phyloP scores from a whole-genome alignment of 176 grass and related monocot genomes.

The Rhipidocladum racemiflorum region DNA sequence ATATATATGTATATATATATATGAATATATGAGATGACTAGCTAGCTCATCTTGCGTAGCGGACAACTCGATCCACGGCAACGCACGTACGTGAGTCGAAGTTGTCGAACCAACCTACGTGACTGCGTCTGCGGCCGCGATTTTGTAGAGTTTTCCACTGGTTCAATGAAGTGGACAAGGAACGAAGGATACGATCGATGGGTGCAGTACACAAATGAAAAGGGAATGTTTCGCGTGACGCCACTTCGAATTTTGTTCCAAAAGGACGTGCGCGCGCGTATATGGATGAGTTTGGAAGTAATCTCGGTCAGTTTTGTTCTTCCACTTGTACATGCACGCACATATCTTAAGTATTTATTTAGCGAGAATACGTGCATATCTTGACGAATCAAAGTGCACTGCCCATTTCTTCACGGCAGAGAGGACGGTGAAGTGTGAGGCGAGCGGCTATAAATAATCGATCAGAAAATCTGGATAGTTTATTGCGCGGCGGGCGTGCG shows the following conservation, averaged over 20 bases:
- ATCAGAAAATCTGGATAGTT: no score
- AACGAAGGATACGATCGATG: neutral
- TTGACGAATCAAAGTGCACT: slow-evolving; percentile 35
- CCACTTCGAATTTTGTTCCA: neutral
- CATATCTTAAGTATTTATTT: slow-evolving; percentile 30
- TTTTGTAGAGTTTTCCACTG: neutral
- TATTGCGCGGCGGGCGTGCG: neutral
- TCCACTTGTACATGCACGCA: neutral
- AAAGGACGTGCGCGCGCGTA: neutral
- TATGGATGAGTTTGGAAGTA: neutral
- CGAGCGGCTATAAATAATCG: neutral
- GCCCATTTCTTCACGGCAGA: slow-evolving; percentile 34
- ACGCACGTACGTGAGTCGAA: neutral
- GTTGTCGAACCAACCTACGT: neutral
- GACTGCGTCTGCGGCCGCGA: neutral
- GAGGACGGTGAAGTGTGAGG: neutral
- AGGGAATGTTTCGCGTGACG: neutral
- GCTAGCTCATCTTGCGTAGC: slow-evolving; percentile 1
- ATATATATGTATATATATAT: no score
- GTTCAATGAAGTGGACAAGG: neutral
- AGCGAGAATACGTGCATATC: slow-evolving; percentile 21
- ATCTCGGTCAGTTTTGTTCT: neutral
- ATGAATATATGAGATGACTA: neutral
- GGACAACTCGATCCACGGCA: neutral
- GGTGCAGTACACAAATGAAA: neutral